phyloP scores from a whole-genome alignment of 495 filamentous ascomycete genomes.

The Neurospora discreta region DNA sequence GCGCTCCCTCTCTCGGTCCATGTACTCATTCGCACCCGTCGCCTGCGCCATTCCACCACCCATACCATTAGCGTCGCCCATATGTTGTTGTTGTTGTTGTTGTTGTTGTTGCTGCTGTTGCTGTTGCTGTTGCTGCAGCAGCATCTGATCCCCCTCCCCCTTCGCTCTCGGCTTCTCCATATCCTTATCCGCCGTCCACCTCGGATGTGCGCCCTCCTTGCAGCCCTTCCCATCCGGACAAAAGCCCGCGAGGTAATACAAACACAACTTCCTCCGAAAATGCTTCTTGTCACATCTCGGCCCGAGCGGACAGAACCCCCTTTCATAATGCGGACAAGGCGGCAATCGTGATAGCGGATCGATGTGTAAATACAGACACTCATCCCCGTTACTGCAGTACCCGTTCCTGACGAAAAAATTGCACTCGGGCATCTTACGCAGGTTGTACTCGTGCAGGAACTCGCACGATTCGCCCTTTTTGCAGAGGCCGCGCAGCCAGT shows the following conservation, averaged over 20 bases:
- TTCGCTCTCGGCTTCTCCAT: conserved; percentile 63
- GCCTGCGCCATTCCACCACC: not conserved
- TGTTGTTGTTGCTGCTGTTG: not conserved
- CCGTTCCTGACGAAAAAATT: conserved; percentile 81
- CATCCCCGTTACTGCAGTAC: conserved; percentile 91
- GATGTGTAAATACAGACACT: conserved; percentile 92
- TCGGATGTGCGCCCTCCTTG: conserved; percentile 67
- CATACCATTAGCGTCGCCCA: not conserved
- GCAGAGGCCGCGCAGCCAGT: conserved; percentile 94
- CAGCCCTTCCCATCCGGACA: conserved; percentile 78
- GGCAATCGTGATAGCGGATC: conserved; percentile 70
- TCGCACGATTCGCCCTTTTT: conserved; percentile 95
- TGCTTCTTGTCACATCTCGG: conserved; percentile 80
- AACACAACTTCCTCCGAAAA: conserved; percentile 62
- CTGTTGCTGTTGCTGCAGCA: conserved; percentile 3
- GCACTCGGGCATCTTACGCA: conserved; percentile 95
- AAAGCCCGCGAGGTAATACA: conserved; percentile 87
- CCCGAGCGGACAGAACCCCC: conserved; percentile 89
- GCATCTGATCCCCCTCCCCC: conserved; percentile 42
- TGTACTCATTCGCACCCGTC: conserved; percentile 2
- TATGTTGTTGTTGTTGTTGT: not conserved
- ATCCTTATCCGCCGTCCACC: conserved; percentile 51
- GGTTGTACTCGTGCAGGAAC: conserved; percentile 96
- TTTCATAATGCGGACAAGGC: conserved; percentile 86
- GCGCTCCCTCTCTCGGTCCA: conserved; percentile 6